Evolutionary conservation across 208 protist genomes (phyloP), one percentile per base, ranked within the genome.

Genomic region (Acanthamoeba royreba): DNA sequence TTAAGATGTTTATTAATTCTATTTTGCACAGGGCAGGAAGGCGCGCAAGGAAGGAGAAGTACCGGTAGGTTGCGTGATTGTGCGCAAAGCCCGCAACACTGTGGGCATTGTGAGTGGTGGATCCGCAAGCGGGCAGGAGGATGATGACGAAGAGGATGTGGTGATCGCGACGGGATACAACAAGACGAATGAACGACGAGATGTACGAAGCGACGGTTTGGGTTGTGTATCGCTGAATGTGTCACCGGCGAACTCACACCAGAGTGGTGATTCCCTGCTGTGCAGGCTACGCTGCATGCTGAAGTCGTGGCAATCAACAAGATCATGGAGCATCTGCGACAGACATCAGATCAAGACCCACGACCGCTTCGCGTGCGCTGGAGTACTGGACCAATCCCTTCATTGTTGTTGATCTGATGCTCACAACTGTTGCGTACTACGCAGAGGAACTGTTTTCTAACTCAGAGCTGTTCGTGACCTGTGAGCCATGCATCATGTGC

Each of bases 401-500:
- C 42, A 53, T 11, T 28, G 87, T 45, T 19, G 25, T 19, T 19
- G 3, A 25, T 58, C 52, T 15, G 2, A 15, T 58, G 52, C 17
- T 1, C 52, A n/a, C 4, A 55, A 19, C 4, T 58, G 52, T 25
- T 25, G 19, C 25, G 4, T 4, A 25, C 25, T 15, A n/a, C 4
- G 40, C 45, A 31, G 42, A 7, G 8, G 47, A 46, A 11, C 17
- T 95, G 40, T 96, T 99, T 17, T 5, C 49, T 4, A 90, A 97
- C 8, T 98, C 97, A 90, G 96, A 97, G 11, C 93, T 99, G n/a
- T 99, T 99, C 92, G 98, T 99, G 19, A 99, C 98, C 0, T 96
- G 98, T 13, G 99, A 99, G 93, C 99, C 99, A 9, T 99, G 99
- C 93, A 96, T 99, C 28, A 99, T 99, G 98, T 99, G 99, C 94